Evolutionary conservation across 1,139 yeast species (phyloP), one percentile per base, ranked within the genome.

Genomic region (Chernovozyma aurita): DNA sequence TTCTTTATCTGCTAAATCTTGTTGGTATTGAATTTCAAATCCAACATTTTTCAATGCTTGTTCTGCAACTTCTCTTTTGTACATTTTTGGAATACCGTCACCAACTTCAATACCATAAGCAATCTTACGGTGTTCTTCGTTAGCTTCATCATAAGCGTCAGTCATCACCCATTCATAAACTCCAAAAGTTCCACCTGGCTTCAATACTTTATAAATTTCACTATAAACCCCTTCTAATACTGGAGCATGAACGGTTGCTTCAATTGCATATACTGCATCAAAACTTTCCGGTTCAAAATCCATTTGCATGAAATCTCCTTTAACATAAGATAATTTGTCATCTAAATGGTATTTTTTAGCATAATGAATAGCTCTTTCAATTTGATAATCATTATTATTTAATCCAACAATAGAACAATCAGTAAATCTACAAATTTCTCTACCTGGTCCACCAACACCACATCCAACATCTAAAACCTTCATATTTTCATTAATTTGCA

Each of bases 121-220:
- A 49, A 92, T 85, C 60, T 85, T 85, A 64, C 97, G 86, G 69
- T 92, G 98, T 61, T 81, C 92, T 49, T 80, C 77, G 63, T 88
- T 87, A 44, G 63, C 63, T 65, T 85, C 95, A 60, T 92, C 98
- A 62, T 87, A 94, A 37, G 70, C 75, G 53, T 90, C 95, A 46
- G 97, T 92, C 95, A 92, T 83, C 46, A 92, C 97, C 98, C 98
- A 92, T 69, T 92, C 98, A 70, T 92, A 92, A 40, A 92, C 97
- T 60, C 97, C 98, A 51, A 92, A 92, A 35, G 75, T 78, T 60
- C 98, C 98, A 59, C 98, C 97, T 49, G 97, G 98, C 69, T 92
- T 92, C 63, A 92, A 76, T 24, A 87, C 97, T 59, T 88, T 86
- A 77, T 79, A 92, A 57, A 94, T 92, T 70, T 92, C 96, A 40